Percentiles rank a stretch among this genome's conserved stretches.
Conservation (phyloP, 495 filamentous ascomycete species). For the Staphylotrichum longicolle region DNA sequence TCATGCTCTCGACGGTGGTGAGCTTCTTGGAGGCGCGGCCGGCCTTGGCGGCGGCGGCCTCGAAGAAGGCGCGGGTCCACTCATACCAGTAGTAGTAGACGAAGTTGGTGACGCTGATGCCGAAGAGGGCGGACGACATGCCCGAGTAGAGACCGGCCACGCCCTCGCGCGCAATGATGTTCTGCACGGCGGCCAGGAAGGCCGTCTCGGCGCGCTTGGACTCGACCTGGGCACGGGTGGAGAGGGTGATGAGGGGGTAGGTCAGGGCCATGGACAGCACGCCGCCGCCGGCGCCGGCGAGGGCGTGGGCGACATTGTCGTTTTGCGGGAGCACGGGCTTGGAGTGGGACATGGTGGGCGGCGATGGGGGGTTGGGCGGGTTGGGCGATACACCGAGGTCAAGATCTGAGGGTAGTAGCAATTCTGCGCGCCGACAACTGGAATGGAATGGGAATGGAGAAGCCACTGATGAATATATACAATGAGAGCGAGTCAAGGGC, state of each 20-base stretch:
- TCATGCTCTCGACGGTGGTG: constrained; percentile 86
- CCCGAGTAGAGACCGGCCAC: constrained; percentile 81
- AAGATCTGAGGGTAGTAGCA: background rate
- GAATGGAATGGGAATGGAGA: background rate
- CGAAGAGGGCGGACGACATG: constrained; percentile 90
- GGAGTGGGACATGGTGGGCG: constrained; percentile 37
- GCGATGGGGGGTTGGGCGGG: constrained; percentile 1
- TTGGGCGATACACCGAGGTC: background rate
- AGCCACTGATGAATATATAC: background rate
- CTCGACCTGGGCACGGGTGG: constrained; percentile 95
- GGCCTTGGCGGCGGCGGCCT: constrained; percentile 69
- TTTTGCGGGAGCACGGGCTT: constrained; percentile 62
- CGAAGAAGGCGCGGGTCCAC: constrained; percentile 88
- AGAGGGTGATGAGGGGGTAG: constrained; percentile 96
- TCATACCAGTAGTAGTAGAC: constrained; percentile 99
- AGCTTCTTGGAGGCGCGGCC: constrained; percentile 80
- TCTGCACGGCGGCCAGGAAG: constrained; percentile 74
- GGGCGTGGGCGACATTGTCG: constrained; percentile 87
- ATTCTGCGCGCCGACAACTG: too few species aligned
- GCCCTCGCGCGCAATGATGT: constrained; percentile 89
- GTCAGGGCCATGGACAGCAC: constrained; percentile 94
- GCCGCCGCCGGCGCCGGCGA: constrained; percentile 86
- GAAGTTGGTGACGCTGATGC: constrained; percentile 98
- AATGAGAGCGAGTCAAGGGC: too few species aligned
- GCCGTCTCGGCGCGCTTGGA: constrained; percentile 84